Base-by-base conservation (phyloP, 2,329 filamentous ascomycete species). In the Aureobasidium melanogenum region DNA sequence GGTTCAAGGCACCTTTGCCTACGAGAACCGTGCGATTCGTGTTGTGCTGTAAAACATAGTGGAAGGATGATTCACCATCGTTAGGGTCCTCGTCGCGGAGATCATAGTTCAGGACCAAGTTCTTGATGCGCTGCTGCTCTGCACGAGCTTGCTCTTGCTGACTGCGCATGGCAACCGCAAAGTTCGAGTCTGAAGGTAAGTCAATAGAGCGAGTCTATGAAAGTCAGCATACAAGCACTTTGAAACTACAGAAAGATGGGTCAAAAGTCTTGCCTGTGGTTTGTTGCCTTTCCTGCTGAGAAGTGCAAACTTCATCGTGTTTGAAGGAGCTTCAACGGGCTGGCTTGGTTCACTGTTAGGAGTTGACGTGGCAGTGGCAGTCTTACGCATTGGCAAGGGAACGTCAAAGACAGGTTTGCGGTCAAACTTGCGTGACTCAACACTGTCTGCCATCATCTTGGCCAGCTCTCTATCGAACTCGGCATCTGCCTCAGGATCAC, bases 71-170 rank as follows among this genome's bases (percentile, higher is more conserved):
- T 66, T 67, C 68, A 95, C 91, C 87, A 79, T 94, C 89, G 66
- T 91, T 87, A 71, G 75, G 70, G 57, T 95, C 89, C 67, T 80
- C 87, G 50, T 54, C 91, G 56, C 90, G 86, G 71, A 96, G 84
- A 76, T 99, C 94, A 71, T 97, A 96, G 75, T 97, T 97, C 67
- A 99, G 80, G 59, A 99, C 94, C 48, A 99, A 81, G 70, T 91
- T 96, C 79, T 99, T 99, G 84, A 99, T 99, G 64, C 94, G 89
- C 74, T 97, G 91, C 74, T 99, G 93, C 74, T 99, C 95, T 71
- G 96, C 94, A 58, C 88, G 88, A 72, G 97, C 93, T 2, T 91
- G 93, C 75, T 95, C 89, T 72, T 97, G 92, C 76, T 97, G 92
- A 63, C 84, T 91, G 72, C 91, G 94, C 91, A 99, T 94, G 46